A percentile compares a stretch with the other conserved stretches of the same genome.
phyloP scores from a whole-genome alignment of 2,329 filamentous ascomycete genomes.

The Dothideomycetidae sp. region DNA sequence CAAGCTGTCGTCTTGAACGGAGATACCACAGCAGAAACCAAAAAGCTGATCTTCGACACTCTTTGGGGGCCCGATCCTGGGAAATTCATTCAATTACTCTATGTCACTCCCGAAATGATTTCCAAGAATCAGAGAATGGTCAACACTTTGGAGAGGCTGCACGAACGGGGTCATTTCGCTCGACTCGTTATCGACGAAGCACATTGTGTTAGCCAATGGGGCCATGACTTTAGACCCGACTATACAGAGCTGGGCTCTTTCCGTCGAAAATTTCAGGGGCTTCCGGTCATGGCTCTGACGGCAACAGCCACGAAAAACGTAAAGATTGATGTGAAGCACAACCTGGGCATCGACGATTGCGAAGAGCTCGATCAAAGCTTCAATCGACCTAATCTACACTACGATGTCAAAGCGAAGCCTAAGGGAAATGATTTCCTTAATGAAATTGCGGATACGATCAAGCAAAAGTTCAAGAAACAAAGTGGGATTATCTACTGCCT shows the following conservation, averaged over 20 bases:
- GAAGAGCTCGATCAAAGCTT: conserved; percentile 83
- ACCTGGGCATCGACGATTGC: conserved; percentile 68
- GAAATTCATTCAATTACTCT: conserved; percentile 69
- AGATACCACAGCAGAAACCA: conserved; percentile 50
- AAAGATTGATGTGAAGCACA: conserved; percentile 79
- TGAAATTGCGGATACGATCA: conserved; percentile 52
- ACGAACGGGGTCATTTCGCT: conserved; percentile 59
- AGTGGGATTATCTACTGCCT: conserved; percentile 91
- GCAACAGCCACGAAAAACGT: conserved; percentile 92
- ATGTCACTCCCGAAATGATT: conserved; percentile 95
- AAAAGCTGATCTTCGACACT: conserved; percentile 49
- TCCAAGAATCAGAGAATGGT: conserved; percentile 62
- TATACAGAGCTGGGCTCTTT: conserved; percentile 77
- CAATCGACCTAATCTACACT: conserved; percentile 87
- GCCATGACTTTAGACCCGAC: conserved; percentile 91
- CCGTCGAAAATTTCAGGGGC: conserved; percentile 54
- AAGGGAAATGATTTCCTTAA: conserved; percentile 42
- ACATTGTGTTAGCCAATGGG: conserved; percentile 99
- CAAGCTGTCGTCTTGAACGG: conserved; percentile 72
- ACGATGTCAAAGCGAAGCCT: conserved; percentile 64
- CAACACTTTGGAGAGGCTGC: conserved; percentile 50
- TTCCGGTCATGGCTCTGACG: conserved; percentile 88
- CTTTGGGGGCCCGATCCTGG: conserved; percentile 54
- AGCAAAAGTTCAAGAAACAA: conserved; percentile 50
- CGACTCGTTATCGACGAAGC: conserved; percentile 94